Percentiles rank a stretch among this genome's conserved stretches.
phyloP scores from a whole-genome alignment of 176 grass and related monocot species.

The Zoysia japonica region DNA sequence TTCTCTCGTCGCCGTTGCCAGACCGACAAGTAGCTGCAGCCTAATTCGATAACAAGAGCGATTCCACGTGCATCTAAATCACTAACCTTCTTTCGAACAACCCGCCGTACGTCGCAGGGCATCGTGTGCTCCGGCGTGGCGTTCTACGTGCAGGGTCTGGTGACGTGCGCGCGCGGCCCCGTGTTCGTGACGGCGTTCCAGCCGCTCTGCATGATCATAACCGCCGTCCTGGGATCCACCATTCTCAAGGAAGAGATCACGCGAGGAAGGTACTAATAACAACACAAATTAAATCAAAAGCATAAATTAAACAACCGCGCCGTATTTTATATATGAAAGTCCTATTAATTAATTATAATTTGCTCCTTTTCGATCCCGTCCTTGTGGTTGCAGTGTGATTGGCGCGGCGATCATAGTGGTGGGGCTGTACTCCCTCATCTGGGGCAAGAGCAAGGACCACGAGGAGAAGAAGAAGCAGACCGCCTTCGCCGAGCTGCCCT shows the following conservation, averaged over 20 bases:
- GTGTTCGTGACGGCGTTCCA: slow-evolving; percentile 97
- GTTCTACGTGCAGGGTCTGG: slow-evolving; percentile 81
- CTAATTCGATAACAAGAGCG: background rate
- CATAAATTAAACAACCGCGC: no score
- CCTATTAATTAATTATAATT: background rate
- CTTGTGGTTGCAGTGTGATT: slow-evolving; percentile 53
- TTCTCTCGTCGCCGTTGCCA: no score
- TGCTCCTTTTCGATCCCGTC: background rate
- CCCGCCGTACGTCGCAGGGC: slow-evolving; percentile 47
- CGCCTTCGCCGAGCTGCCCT: slow-evolving; percentile 52
- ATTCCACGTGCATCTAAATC: background rate
- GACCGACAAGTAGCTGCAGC: no score
- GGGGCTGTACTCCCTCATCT: slow-evolving; percentile 92
- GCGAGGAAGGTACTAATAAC: slow-evolving; percentile 58
- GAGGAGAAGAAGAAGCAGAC: slow-evolving; percentile 30
- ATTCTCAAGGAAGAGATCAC: slow-evolving; percentile 85
- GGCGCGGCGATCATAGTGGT: slow-evolving; percentile 86
- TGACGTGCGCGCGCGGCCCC: slow-evolving; percentile 77
- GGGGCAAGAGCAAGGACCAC: slow-evolving; percentile 90
- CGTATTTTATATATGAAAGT: no score
- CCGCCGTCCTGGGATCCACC: slow-evolving; percentile 64
- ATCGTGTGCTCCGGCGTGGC: slow-evolving; percentile 90
- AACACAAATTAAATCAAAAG: background rate
- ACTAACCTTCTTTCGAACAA: background rate
- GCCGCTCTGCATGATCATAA: slow-evolving; percentile 94